Conservation (phyloP, 1,139 yeast species). For the Pichia sp. region DNA sequence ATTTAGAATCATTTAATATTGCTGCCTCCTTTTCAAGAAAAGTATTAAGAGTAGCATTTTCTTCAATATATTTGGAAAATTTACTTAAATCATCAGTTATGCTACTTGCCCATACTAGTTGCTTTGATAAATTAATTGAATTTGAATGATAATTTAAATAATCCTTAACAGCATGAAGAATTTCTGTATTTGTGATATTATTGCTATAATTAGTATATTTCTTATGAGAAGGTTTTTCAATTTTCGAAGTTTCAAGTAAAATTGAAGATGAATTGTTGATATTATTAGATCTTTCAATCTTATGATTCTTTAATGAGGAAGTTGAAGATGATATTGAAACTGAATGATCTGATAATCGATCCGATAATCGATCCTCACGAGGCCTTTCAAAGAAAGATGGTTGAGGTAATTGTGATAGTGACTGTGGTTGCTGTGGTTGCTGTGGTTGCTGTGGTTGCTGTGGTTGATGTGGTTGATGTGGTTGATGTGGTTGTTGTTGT, state of each 20-base stretch:
- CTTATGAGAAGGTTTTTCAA: not conserved
- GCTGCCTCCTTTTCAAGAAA: not conserved
- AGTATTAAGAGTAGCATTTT: slow-evolving; percentile 4
- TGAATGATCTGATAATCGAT: not conserved
- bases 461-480: not conserved
- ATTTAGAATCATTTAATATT: not conserved
- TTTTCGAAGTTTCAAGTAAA: not conserved
- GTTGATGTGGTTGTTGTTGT: not conserved
- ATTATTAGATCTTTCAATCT: not conserved
- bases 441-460: not conserved
- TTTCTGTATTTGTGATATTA: not conserved
- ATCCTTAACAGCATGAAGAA: not conserved
- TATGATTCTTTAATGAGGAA: no score
- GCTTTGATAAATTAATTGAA: not conserved
- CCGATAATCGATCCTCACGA: not conserved
- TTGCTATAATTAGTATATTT: not conserved
- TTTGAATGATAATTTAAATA: not conserved
- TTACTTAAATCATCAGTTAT: not conserved
- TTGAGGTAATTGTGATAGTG: not conserved
- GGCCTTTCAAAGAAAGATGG: no score
- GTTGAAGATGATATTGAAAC: not conserved
- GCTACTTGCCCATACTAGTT: slow-evolving; percentile 1
- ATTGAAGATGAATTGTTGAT: no score
- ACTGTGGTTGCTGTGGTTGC: not conserved
- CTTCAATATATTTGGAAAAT: slow-evolving; percentile 5